Conservation (phyloP, 257 asterid species). For the Solanum clarkiae region DNA sequence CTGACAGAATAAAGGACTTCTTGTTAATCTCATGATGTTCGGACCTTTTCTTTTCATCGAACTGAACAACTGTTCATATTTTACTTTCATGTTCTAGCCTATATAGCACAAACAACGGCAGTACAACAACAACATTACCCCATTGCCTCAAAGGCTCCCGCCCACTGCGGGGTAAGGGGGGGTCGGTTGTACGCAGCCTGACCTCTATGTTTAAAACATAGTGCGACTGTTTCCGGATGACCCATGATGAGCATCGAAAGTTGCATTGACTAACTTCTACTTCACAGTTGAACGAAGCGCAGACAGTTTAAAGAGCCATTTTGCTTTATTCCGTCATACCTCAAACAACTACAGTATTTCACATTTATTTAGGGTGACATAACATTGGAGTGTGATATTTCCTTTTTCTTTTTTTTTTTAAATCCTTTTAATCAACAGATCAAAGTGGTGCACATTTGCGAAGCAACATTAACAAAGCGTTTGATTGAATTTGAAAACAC, state of each 20-base stretch:
- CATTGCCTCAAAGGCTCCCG: too few species aligned
- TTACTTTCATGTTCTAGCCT: neutral
- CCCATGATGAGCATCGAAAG: too few species aligned
- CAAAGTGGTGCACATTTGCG: constrained; percentile 74
- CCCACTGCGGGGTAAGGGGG: too few species aligned
- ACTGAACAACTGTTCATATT: neutral
- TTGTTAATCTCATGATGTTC: neutral
- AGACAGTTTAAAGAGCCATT: too few species aligned
- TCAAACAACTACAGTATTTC: too few species aligned
- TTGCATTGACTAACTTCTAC: too few species aligned
- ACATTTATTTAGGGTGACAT: neutral
- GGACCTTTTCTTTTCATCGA: neutral
- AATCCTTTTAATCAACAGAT: constrained; percentile 21
- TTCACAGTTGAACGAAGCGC: too few species aligned
- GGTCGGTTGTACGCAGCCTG: too few species aligned
- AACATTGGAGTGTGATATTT: neutral
- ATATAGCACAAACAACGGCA: neutral
- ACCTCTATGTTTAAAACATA: too few species aligned
- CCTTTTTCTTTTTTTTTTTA: neutral
- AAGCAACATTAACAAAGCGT: constrained; percentile 75
- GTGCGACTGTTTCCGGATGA: too few species aligned
- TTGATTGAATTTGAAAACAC: constrained; percentile 89
- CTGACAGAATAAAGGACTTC: neutral
- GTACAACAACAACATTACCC: too few species aligned
- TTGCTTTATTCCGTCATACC: too few species aligned